Evolutionary conservation across 2,329 filamentous ascomycete species (phyloP).

Genomic region (Hortaea sp.): DNA sequence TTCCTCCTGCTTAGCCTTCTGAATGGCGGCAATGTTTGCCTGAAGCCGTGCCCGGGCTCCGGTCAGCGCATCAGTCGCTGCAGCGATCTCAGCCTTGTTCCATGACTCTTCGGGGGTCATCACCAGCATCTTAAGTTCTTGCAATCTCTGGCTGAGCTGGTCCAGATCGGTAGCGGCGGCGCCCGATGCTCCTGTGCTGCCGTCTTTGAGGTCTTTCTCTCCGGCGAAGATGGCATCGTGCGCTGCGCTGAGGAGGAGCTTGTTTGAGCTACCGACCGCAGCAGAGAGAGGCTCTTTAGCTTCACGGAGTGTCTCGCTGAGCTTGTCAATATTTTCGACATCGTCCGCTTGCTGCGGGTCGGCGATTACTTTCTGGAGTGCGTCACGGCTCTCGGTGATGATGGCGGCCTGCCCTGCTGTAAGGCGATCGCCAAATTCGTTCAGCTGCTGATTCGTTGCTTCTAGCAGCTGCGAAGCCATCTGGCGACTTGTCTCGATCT

Average conservation of each 20-base stretch:
- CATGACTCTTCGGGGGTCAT: conserved; percentile 23
- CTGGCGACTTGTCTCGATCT: conserved; percentile 10
- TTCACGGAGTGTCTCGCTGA: conserved; percentile 11
- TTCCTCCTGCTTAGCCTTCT: conserved; percentile 5
- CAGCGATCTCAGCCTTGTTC: conserved; percentile 20
- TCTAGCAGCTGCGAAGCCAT: conserved; percentile 17
- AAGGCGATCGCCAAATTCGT: conserved; percentile 21
- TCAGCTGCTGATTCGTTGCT: conserved; percentile 15
- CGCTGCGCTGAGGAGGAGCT: conserved; percentile 21
- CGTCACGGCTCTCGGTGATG: conserved; percentile 18
- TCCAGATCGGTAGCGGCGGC: conserved; percentile 11
- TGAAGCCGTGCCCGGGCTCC: conserved; percentile 16
- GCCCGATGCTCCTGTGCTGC: conserved; percentile 5
- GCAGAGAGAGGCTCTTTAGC: conserved; percentile 15
- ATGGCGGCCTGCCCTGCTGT: conserved; percentile 13
- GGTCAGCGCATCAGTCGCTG: conserved; percentile 19
- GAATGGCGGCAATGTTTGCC: conserved; percentile 11
- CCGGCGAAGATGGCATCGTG: conserved; percentile 27
- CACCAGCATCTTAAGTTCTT: conserved; percentile 20
- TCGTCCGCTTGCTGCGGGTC: conserved; percentile 11
- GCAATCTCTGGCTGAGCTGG: conserved; percentile 15
- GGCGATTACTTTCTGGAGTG: conserved; percentile 18
- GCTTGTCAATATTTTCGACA: conserved; percentile 13
- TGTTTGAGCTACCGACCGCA: conserved; percentile 16
- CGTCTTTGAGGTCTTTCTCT: conserved; percentile 23